A percentile compares a stretch with the other conserved stretches of the same genome.
These are phyloP conservation scores for Leccinum ochraceum DNA, from an alignment of 768 basidiomycete genomes.

Conservation along the genomic window DNA sequence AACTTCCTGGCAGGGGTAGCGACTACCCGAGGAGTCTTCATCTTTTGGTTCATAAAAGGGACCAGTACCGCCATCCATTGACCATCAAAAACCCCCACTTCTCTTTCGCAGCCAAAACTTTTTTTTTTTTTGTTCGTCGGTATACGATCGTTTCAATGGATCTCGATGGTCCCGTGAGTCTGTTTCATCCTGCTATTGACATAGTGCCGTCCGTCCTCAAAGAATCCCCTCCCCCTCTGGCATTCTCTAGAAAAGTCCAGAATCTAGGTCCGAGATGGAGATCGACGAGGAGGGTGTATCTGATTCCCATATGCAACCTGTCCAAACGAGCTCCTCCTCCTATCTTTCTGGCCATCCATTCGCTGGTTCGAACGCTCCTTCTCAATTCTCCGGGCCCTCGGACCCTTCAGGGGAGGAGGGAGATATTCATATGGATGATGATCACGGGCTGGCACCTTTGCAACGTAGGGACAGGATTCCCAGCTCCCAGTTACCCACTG, in stretches of 20 bases:
- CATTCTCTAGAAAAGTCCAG: slow-evolving; percentile 10
- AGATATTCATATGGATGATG: neutral
- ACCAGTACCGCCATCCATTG: neutral
- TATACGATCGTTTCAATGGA: slow-evolving; percentile 12
- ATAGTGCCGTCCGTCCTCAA: slow-evolving; percentile 1
- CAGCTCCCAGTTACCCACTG: neutral
- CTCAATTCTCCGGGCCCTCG: neutral
- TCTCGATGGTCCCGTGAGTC: slow-evolving; percentile 19
- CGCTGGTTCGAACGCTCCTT: neutral
- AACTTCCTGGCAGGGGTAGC: neutral
- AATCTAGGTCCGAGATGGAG: slow-evolving; percentile 12
- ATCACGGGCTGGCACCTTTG: neutral
- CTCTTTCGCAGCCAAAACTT: neutral
- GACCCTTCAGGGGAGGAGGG: neutral
- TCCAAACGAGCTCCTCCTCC: neutral
- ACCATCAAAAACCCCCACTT: neutral
- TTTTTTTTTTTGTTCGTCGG: neutral
- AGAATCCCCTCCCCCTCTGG: neutral
- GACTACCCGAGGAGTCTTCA: slow-evolving; percentile 9
- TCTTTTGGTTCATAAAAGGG: slow-evolving; percentile 22
- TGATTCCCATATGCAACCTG: neutral
- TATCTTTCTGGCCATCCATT: neutral
- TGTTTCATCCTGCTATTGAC: neutral
- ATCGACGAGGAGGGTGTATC: slow-evolving; percentile 7
- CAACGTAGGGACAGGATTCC: neutral